Base-by-base conservation (phyloP, 2,329 filamentous ascomycete species). In the Madurella fahalii region DNA sequence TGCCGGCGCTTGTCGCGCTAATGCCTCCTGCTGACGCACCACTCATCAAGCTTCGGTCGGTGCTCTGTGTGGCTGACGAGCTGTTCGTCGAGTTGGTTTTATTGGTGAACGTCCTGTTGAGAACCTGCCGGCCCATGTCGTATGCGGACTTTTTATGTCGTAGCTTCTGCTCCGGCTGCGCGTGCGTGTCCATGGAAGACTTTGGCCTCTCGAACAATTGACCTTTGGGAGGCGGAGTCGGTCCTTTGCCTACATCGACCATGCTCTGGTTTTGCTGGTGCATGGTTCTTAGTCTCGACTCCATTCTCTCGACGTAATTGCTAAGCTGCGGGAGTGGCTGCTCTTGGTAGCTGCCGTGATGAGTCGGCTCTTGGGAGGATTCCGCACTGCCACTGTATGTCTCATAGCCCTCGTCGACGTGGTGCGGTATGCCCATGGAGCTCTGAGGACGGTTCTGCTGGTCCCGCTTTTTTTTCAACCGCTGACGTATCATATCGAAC, bases 1-100 rank as follows among this genome's bases (percentile, higher is more conserved):
- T 97, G 51, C 92, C 94, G 15, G 94, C 94, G 71, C 94, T 97
- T 15, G 94, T 97, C 48, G 91, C 89, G 69, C 93, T 97, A 71
- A 96, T 90, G 12, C 82, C 93, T 48, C 92, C 86, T 0, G 94
- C 94, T 50, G 94, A 97, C 50, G 83, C 80, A 2, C 93, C 94
- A 69, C 93, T 97, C 93, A 96, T 96, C 42, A 99, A 71, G 65
- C 90, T 97, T 63, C 87, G 84, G 63, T 86, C 85, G 15, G 90
- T 96, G 68, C 84, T 85, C 62, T 89, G 84, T 1, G 88, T 92
- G 60, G 86, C 89, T 40, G 80, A 82, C 60, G 83, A 87, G 55
- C 76, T 77, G 63, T 84, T 90, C 2, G 92, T 95, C 3, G 84
- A 84, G 65, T 79, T 94, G 1, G 90, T 96, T 70, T 95, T 96